Evolutionary conservation across 2,329 filamentous ascomycete genomes (phyloP), one percentile per base, ranked within the genome.

Genomic region (Phoma herbarum): DNA sequence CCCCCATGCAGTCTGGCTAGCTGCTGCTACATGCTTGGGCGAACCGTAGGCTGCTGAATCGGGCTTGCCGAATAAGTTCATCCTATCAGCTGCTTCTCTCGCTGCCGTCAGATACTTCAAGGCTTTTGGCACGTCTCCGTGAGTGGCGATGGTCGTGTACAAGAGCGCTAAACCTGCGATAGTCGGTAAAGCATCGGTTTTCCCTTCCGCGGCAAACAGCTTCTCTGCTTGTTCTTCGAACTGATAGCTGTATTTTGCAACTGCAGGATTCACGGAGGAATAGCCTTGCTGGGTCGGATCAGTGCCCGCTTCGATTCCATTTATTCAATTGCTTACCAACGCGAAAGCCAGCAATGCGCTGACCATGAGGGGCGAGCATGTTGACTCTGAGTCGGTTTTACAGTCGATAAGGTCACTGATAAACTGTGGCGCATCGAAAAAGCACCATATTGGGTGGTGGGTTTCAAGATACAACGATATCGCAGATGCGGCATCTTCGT

Each of bases 141-240:
- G 60, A 20, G 43, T 25, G 3, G 57, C 51, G 14, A 63, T 41
- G 12, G 57, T 53, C 11, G 37, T 53, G 18, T 63, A 60, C 14
- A 63, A 44, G 5, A 63, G 43, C 10, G 49, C 41, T n/a, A 63
- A 41, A 16, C 49, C 60, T 31, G 50, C 45, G n/a, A 63, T 49
- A 16, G 26, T 60, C 8, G 57, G 41, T 12, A 63, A 29, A 4
- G 41, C 31, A 14, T 63, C 57, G 12, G 46, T 22, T 1, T 28
- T 37, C 1, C 39, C 39, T 31, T 63, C 57, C 14, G 60, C 53
- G 10, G 54, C n/a, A 25, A 52, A 55, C 4, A 63, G 33, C 33
- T 60, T 60, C 22, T 60, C 60, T 16, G 60, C 60, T 33, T 60
- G 57, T 37, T 58, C 51, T 50, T 63, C 60, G 14, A 57, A 58